Evolutionary conservation across 192 early-diverging fungal genomes (phyloP).

Genomic region (Jimgerdemannia flammicorona): DNA sequence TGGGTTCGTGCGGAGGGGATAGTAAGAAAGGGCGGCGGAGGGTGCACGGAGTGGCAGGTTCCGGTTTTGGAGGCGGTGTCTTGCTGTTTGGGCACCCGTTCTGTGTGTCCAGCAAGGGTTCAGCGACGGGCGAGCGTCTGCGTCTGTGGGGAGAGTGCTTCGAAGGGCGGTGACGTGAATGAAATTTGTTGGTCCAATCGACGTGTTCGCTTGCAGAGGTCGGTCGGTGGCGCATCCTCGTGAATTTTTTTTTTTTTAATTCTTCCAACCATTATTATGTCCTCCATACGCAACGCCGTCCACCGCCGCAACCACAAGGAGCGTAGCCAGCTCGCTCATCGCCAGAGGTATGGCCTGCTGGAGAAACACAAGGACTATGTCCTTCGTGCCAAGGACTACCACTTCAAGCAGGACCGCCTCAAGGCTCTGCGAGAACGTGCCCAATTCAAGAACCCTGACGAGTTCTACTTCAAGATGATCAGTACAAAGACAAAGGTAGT

Average conservation of each 20-base stretch:
- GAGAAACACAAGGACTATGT: constrained; percentile 99
- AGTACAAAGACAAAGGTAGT: constrained; percentile 70
- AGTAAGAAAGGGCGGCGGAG: neutral
- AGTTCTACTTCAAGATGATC: constrained; percentile 99
- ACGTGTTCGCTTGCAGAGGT: neutral
- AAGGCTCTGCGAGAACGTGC: constrained; percentile 88
- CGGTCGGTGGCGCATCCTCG: neutral
- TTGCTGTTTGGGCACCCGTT: too few relatives aligned
- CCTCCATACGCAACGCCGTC: constrained; percentile 77
- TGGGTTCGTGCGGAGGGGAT: neutral
- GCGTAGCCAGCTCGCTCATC: constrained; percentile 65
- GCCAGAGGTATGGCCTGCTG: constrained; percentile 72
- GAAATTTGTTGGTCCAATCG: neutral
- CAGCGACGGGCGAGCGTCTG: too few relatives aligned
- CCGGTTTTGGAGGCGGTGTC: too few relatives aligned
- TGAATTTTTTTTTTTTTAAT: neutral
- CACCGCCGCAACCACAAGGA: constrained; percentile 89
- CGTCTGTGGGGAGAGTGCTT: too few relatives aligned
- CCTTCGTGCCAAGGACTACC: constrained; percentile 87
- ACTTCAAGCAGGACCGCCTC: constrained; percentile 80
- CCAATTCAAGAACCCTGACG: constrained; percentile 86
- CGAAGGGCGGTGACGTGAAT: neutral
- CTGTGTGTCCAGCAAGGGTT: too few relatives aligned
- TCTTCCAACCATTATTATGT: constrained; percentile 31
- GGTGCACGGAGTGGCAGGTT: neutral